Conservation (phyloP, 306 rosid species). For the Rosa lucieae region DNA sequence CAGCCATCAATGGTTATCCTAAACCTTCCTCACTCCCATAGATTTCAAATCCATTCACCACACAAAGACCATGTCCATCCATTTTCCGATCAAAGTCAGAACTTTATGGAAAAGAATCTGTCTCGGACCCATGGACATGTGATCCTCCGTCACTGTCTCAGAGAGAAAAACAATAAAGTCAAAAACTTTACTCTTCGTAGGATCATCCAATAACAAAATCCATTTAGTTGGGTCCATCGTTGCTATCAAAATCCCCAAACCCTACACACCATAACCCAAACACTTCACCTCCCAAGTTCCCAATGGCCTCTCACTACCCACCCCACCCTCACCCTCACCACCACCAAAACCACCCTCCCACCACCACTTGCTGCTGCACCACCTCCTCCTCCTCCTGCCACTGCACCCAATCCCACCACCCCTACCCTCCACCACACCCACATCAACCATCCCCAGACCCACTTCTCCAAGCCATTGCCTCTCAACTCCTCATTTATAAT, state of each 20-base stretch:
- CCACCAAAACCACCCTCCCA: conserved; percentile 21
- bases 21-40: not conserved
- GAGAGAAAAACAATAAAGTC: not conserved
- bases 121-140: not conserved
- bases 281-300: not conserved
- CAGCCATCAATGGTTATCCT: not conserved
- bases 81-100: not conserved
- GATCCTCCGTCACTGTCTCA: not conserved
- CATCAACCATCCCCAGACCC: conserved; percentile 45
- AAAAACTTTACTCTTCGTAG: not conserved
- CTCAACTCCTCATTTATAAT: conserved; percentile 43
- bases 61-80: not conserved
- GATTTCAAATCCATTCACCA: not conserved
- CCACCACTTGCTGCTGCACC: conserved; percentile 26
- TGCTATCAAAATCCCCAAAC: not conserved
- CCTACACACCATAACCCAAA: conserved; percentile 2
- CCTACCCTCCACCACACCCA: conserved; percentile 34
- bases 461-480: conserved; percentile 50
- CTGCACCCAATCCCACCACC: conserved; percentile 34
- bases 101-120: not conserved
- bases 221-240: not conserved
- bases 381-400: conserved; percentile 31
- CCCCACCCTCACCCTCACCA: conserved; percentile 34
- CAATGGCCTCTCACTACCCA: conserved; percentile 61
- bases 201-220: not conserved